phyloP scores from a whole-genome alignment of 1,284 basidiomycete genomes.

The Volvariella surrecta region DNA sequence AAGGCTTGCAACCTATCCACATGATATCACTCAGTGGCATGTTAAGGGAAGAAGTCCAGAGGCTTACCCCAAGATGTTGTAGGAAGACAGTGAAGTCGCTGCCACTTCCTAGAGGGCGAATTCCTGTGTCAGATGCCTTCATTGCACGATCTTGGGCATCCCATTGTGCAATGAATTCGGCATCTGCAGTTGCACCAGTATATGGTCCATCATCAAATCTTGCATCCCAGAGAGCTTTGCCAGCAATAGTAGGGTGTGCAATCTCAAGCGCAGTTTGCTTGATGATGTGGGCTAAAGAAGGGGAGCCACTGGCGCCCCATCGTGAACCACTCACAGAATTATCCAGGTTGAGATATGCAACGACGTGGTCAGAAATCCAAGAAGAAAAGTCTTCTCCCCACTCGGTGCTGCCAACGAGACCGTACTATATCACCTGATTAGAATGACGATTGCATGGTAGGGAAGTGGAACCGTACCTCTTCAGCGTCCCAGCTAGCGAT shows the following conservation, averaged over 20 bases:
- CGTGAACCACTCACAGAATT: conserved; percentile 60
- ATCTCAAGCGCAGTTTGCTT: conserved; percentile 58
- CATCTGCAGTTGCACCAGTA: conserved; percentile 17
- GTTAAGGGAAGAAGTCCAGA: background rate
- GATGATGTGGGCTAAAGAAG: conserved; percentile 76
- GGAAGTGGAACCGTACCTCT: conserved; percentile 42
- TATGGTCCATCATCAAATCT: conserved; percentile 42
- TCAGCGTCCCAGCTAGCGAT: conserved; percentile 92
- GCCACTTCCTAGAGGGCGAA: conserved; percentile 39
- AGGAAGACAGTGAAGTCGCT: conserved; percentile 79
- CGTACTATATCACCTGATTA: conserved; percentile 44
- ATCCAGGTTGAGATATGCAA: conserved; percentile 86
- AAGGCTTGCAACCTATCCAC: conserved; percentile 34
- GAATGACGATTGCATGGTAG: conserved; percentile 2
- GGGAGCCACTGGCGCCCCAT: conserved; percentile 49
- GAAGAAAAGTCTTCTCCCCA: conserved; percentile 85
- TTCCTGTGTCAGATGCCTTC: conserved; percentile 20
- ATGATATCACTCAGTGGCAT: conserved; percentile 1
- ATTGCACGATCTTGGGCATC: conserved; percentile 12
- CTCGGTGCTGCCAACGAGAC: conserved; percentile 82
- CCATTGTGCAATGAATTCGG: conserved; percentile 20
- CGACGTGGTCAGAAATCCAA: conserved; percentile 72
- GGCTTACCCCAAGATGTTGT: conserved; percentile 41
- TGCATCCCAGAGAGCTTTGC: conserved; percentile 62
- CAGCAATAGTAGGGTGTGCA: conserved; percentile 50